Evolutionary conservation across 2,329 filamentous ascomycete genomes (phyloP).

Genomic region (Dactylonectria estremocensis): DNA sequence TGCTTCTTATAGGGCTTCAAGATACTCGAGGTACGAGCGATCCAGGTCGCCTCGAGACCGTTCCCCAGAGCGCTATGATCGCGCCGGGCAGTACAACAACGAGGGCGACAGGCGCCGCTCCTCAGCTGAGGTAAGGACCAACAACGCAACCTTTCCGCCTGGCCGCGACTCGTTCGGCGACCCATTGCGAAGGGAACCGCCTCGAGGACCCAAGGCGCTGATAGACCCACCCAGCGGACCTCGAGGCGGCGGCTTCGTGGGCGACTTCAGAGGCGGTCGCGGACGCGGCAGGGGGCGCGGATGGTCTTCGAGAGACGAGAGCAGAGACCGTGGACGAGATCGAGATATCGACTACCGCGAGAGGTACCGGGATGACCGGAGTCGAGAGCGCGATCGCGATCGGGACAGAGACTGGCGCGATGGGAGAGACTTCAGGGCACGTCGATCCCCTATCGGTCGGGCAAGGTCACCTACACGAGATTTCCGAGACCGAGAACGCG

Average conservation of each 20-base stretch:
- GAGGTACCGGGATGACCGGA: constrained; percentile 72
- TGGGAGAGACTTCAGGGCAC: constrained; percentile 56
- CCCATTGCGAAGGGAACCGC: constrained; percentile 76
- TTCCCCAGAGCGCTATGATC: constrained; percentile 77
- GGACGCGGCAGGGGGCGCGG: constrained; percentile 71
- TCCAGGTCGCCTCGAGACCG: constrained; percentile 78
- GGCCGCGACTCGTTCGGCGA: constrained; percentile 73
- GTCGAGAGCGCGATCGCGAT: constrained; percentile 70
- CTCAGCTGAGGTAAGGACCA: constrained; percentile 70
- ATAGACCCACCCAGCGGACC: constrained; percentile 79
- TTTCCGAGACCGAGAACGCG: constrained; percentile 72
- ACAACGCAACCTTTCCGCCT: constrained; percentile 72
- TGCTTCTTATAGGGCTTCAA: constrained; percentile 68
- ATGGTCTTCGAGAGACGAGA: constrained; percentile 72
- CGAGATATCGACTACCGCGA: constrained; percentile 74
- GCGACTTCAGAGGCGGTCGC: constrained; percentile 72
- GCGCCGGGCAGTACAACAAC: constrained; percentile 68
- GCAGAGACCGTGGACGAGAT: constrained; percentile 72
- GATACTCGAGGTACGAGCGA: constrained; percentile 72
- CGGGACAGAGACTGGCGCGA: constrained; percentile 65
- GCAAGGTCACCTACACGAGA: constrained; percentile 78
- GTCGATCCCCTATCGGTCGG: constrained; percentile 73
- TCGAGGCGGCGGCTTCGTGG: constrained; percentile 75
- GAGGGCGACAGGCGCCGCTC: constrained; percentile 80
- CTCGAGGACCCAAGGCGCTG: constrained; percentile 85